Evolutionary conservation across 2,329 filamentous ascomycete genomes (phyloP).

Genomic region (Trichoderma gracile): DNA sequence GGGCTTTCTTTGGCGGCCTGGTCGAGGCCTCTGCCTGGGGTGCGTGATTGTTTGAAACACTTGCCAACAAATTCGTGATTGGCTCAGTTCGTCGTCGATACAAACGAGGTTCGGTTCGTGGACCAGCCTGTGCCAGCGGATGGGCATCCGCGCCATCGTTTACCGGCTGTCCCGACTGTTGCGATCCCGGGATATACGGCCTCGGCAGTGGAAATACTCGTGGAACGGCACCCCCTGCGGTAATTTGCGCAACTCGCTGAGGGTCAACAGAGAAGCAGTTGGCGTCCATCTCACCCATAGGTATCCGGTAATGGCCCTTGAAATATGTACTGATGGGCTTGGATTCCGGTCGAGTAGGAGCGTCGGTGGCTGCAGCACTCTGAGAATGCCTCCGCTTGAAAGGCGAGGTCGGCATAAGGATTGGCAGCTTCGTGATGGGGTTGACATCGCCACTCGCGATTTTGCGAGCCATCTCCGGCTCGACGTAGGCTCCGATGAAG

Average conservation of each 20-base stretch:
- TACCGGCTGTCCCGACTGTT: conserved; percentile 27
- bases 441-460: conserved; percentile 83
- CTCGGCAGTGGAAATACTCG: conserved; percentile 61
- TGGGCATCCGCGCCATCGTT: conserved; percentile 15
- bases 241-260: conserved; percentile 49
- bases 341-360: conserved; percentile 33
- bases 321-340: conserved; percentile 60
- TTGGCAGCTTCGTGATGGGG: conserved; percentile 79
- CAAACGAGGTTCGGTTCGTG: conserved; percentile 42
- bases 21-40: conserved; percentile 30
- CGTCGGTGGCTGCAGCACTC: conserved; percentile 30
- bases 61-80: conserved; percentile 46
- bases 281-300: conserved; percentile 63
- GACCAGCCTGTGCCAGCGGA: conserved; percentile 27
- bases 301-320: conserved; percentile 51
- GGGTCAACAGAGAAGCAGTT: conserved; percentile 60
- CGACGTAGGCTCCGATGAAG: conserved; percentile 76
- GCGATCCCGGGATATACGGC: conserved; percentile 52
- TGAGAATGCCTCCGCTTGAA: conserved; percentile 47
- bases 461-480: conserved; percentile 66
- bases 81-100: conserved; percentile 57
- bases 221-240: conserved; percentile 51
- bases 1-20: conserved; percentile 58
- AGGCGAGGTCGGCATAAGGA: conserved; percentile 47
- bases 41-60: conserved; percentile 30